A percentile compares a stretch with the other conserved stretches of the same genome.
These are phyloP conservation scores for Irpex sp. DNA, from an alignment of 1,284 basidiomycete species.

Conservation along the genomic window DNA sequence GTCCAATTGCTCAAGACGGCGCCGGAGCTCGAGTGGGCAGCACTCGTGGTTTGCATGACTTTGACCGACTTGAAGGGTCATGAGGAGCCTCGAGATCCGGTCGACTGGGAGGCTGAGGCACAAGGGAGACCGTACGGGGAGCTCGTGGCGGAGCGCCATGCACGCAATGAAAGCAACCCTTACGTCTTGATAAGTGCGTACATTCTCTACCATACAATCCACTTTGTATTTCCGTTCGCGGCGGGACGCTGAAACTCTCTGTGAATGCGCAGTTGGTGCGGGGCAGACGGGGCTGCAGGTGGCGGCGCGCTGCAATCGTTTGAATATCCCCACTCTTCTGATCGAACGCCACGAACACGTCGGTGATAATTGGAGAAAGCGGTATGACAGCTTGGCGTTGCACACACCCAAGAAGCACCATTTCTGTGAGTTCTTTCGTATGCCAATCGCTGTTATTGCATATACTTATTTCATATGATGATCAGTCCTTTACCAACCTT, in stretches of 20 bases:
- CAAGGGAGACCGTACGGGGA: constrained; percentile 1
- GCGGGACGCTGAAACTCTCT: not conserved
- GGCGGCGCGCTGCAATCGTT: constrained; percentile 50
- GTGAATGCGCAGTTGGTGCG: constrained; percentile 43
- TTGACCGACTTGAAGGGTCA: constrained; percentile 28
- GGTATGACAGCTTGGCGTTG: constrained; percentile 52
- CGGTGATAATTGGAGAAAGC: constrained; percentile 49
- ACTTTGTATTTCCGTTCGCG: not conserved
- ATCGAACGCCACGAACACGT: constrained; percentile 45
- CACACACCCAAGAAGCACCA: constrained; percentile 39
- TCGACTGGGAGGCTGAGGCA: constrained; percentile 5
- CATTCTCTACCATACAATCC: not conserved
- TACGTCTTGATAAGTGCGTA: constrained; percentile 5
- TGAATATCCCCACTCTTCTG: constrained; percentile 44
- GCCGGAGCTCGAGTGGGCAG: constrained; percentile 18
- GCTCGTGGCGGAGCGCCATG: not conserved
- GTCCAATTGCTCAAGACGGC: constrained; percentile 27
- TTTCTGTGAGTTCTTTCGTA: constrained; percentile 21
- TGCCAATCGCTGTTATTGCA: not conserved
- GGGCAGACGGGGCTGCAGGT: constrained; percentile 56
- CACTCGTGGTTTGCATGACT: constrained; percentile 25
- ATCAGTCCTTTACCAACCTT: constrained; percentile 34
- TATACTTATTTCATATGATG: not conserved
- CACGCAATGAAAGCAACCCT: not conserved
- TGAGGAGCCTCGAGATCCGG: constrained; percentile 22